Evolutionary conservation across 2,329 filamentous ascomycete genomes (phyloP), one percentile per base, ranked within the genome.

Genomic region (Colletotrichum costaricense): DNA sequence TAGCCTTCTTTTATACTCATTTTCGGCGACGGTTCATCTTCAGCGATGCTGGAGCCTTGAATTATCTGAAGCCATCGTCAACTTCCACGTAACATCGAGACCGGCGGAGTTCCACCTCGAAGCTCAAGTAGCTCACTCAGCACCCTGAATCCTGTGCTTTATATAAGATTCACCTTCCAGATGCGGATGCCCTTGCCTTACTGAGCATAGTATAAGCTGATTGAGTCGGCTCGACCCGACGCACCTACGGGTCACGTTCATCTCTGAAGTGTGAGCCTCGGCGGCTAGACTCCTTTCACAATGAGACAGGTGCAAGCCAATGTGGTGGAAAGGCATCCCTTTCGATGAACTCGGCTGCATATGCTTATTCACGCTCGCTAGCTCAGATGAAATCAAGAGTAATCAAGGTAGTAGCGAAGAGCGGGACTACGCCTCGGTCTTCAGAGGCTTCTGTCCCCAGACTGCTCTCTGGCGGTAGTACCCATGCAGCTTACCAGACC

Each of bases 401-500:
- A 42, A 42, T 42, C 38, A 42, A 42, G 38, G 38, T 42, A 19
- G 38, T 19, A 42, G 14, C 14, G 16, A 16, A 42, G 5, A 42
- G 2, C 1, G 14, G 1, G 3, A 42, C 14, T 69, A 69, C 9
- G 24, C 24, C 28, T 57, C 49, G 2, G 58, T 7, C n/a, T 9
- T 26, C 16, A 62, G 33, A 6, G 77, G 79, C 74, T 80, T 81
- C 9, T 75, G 76, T 19, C 76, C 79, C 77, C 77, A 81, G 0
- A 81, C 79, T 6, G 77, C 78, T 1, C 79, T 75, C 57, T 81
- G 76, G 0, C 77, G 76, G 63, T 81, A 81, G 64, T 77, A 80
- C 1, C 78, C 71, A 54, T 81, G 80, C 7, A 79, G 73, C 30
- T 75, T 80, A 1, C 76, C 76, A 0, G 77, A 77, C 3, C 79